Conservation (phyloP, 2,329 filamentous ascomycete genomes). For the Aspergillus brasiliensis region DNA sequence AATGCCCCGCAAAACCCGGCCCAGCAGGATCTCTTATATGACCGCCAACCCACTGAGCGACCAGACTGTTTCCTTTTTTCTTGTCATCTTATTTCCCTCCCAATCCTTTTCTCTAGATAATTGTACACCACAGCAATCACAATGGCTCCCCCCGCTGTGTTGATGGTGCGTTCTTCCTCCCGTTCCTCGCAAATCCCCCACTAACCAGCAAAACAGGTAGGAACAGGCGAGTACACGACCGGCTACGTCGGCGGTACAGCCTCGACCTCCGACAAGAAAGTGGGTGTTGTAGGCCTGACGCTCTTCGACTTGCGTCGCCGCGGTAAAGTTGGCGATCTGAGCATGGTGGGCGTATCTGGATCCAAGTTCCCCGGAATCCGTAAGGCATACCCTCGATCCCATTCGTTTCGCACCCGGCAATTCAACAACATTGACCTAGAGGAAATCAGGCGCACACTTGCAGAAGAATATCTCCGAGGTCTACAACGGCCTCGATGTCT, state of each 20-base stretch:
- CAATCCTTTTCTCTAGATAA: not conserved
- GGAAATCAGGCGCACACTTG: conserved; percentile 69
- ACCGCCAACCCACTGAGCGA: not conserved
- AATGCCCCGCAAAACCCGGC: not conserved
- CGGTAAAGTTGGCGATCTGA: conserved; percentile 82
- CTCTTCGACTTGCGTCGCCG: conserved; percentile 85
- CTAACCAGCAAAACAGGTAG: conserved; percentile 58
- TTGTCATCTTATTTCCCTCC: not conserved
- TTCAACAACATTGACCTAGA: conserved; percentile 11
- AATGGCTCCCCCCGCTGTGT: conserved; percentile 55
- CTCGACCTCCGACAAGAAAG: conserved; percentile 91
- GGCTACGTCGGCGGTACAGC: conserved; percentile 84
- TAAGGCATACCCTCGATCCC: conserved; percentile 46
- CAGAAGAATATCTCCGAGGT: conserved; percentile 82
- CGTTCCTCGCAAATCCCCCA: conserved; percentile 9
- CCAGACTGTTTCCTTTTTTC: not conserved
- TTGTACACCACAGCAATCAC: not conserved
- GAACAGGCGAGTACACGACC: conserved; percentile 95
- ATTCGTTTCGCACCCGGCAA: not conserved
- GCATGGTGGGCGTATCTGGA: conserved; percentile 88
- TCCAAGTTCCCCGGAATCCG: conserved; percentile 90
- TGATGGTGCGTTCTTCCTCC: conserved; percentile 60
- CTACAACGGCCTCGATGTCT: conserved; percentile 87
- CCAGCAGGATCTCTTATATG: not conserved
- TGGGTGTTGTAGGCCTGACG: conserved; percentile 87